A percentile compares a stretch with the other conserved stretches of the same genome.
Conservation (phyloP, 2,329 filamentous ascomycete species). For the Beauveria bassiana region DNA sequence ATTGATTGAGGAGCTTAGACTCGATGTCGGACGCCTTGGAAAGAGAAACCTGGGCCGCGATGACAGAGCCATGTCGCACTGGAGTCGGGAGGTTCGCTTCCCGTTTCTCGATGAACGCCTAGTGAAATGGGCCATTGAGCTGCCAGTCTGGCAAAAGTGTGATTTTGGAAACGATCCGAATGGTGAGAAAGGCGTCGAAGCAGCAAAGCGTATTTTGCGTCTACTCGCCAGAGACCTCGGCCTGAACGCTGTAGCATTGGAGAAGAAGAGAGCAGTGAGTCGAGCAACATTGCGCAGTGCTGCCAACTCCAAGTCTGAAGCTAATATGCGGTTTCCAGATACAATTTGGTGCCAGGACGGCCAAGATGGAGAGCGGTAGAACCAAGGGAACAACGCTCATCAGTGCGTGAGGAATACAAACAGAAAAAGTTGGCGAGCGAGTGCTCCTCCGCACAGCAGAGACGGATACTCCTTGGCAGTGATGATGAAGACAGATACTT, state of each 20-base stretch:
- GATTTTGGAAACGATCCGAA: conserved; percentile 58
- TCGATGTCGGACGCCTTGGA: conserved; percentile 79
- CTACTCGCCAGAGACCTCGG: conserved; percentile 68
- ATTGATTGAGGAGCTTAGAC: conserved; percentile 70
- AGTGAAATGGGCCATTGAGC: conserved; percentile 68
- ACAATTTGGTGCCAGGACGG: conserved; percentile 74
- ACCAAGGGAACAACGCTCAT: conserved; percentile 62
- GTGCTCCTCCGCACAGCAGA: not conserved
- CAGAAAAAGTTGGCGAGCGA: not conserved
- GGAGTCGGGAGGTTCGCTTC: conserved; percentile 82
- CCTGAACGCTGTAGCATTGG: conserved; percentile 63
- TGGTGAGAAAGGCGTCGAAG: conserved; percentile 46
- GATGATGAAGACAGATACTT: conserved; percentile 71
- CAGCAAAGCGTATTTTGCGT: conserved; percentile 74
- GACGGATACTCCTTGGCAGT: conserved; percentile 35
- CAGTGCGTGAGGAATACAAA: not conserved
- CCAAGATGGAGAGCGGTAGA: conserved; percentile 68
- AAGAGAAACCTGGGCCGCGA: conserved; percentile 94
- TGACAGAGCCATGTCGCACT: conserved; percentile 83
- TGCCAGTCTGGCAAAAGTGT: conserved; percentile 77
- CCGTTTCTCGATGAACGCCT: conserved; percentile 85
- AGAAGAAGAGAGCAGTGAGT: conserved; percentile 84
- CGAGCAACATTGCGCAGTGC: too few relatives aligned
- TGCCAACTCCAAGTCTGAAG: not conserved
- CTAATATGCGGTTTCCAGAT: conserved; percentile 41